Conservation (phyloP, 805 yeast genomes). For the Kodamaea lidongshanica region DNA sequence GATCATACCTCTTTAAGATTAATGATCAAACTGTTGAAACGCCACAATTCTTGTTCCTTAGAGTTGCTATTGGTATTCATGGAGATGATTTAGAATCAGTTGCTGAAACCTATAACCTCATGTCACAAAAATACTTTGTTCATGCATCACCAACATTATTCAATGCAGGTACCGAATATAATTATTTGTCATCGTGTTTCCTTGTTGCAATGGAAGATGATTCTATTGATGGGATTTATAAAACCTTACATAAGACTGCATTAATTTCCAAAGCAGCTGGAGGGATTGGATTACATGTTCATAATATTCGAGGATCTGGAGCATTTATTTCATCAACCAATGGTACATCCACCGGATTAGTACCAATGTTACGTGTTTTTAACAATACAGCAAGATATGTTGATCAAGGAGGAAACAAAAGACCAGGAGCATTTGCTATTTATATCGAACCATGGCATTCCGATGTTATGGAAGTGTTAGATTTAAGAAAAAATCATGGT, state of each 20-base stretch:
- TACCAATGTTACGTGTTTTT: conserved; percentile 59
- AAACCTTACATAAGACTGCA: conserved; percentile 57
- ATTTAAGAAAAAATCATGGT: conserved; percentile 58
- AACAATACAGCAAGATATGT: conserved; percentile 60
- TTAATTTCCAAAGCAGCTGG: conserved; percentile 57
- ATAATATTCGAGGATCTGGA: conserved; percentile 54
- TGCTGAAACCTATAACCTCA: conserved; percentile 70
- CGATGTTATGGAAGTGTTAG: conserved; percentile 53
- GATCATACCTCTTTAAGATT: conserved; percentile 70
- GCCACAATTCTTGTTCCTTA: conserved; percentile 84
- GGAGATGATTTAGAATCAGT: conserved; percentile 58
- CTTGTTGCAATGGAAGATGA: conserved; percentile 59
- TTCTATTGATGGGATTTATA: conserved; percentile 58
- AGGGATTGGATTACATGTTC: conserved; percentile 58
- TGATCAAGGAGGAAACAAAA: conserved; percentile 60
- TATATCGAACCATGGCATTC: conserved; percentile 62
- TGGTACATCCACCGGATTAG: conserved; percentile 57
- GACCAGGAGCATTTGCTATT: conserved; percentile 61
- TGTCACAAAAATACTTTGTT: conserved; percentile 54
- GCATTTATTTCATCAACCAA: conserved; percentile 58
- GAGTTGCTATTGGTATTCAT: conserved; percentile 91
- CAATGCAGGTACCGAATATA: conserved; percentile 56
- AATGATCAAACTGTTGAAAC: conserved; percentile 62
- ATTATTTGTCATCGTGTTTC: conserved; percentile 60
- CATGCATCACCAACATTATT: conserved; percentile 60